Conservation (phyloP, 495 filamentous ascomycete species). For the Annulohypoxylon maeteangense region DNA sequence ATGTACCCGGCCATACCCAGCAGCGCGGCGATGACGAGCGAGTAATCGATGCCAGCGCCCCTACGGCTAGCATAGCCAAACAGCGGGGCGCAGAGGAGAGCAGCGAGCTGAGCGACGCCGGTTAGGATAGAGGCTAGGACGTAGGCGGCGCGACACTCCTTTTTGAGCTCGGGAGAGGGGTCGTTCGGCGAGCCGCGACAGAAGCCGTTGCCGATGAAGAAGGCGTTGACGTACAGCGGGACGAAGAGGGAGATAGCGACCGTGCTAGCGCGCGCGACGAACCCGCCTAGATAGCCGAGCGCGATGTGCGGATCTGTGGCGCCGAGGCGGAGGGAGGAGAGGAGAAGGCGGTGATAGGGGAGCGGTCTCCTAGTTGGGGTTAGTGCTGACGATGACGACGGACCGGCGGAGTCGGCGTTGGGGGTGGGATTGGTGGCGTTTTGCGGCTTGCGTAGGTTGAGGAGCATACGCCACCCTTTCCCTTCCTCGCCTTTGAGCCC, state of each 20-base stretch:
- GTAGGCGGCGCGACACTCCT: slow-evolving; percentile 85
- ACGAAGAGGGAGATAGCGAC: slow-evolving; percentile 95
- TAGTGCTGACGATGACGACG: slow-evolving; percentile 1
- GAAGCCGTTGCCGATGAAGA: slow-evolving; percentile 82
- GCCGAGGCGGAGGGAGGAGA: slow-evolving; percentile 76
- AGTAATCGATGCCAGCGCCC: slow-evolving; percentile 71
- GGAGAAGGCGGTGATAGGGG: slow-evolving; percentile 64
- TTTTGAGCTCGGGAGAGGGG: slow-evolving; percentile 74
- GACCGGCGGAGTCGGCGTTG: neutral
- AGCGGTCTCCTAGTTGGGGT: slow-evolving; percentile 31
- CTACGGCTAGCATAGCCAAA: slow-evolving; percentile 82
- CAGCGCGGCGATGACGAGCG: slow-evolving; percentile 75
- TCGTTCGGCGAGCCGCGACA: slow-evolving; percentile 72
- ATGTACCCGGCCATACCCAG: slow-evolving; percentile 81
- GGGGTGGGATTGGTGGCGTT: neutral
- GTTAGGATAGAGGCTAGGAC: slow-evolving; percentile 84
- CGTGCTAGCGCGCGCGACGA: slow-evolving; percentile 94
- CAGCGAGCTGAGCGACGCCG: slow-evolving; percentile 86
- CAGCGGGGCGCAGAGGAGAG: slow-evolving; percentile 82
- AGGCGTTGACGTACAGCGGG: slow-evolving; percentile 88
- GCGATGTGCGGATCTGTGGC: slow-evolving; percentile 79
- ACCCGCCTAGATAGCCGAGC: slow-evolving; percentile 90
- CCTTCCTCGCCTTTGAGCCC: slow-evolving; percentile 79
- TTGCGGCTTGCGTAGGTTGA: slow-evolving; percentile 51
- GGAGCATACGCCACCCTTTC: slow-evolving; percentile 71